Evolutionary conservation across 1,139 yeast genomes (phyloP).

Genomic region (Protomyces lactucae-debilis): DNA sequence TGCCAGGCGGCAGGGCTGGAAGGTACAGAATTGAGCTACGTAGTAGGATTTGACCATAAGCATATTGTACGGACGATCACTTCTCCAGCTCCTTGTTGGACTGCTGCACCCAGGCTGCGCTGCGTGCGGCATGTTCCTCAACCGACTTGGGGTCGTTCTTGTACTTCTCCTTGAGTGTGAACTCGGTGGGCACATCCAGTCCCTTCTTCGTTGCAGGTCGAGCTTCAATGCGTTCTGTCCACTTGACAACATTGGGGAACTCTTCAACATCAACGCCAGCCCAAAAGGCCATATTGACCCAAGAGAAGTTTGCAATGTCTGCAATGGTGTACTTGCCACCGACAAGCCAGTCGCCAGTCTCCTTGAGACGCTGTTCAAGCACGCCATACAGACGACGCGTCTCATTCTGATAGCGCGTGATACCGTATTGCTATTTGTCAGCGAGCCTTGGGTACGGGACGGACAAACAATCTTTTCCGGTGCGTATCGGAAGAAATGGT

Average conservation of each 20-base stretch:
- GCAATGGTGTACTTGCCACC: constrained; percentile 55
- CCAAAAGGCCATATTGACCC: constrained; percentile 35
- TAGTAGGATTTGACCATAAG: no score
- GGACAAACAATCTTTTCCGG: constrained; percentile 42
- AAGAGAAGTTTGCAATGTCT: constrained; percentile 48
- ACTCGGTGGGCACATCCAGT: constrained; percentile 16
- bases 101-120: constrained; percentile 16
- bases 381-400: constrained; percentile 53
- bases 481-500: constrained; percentile 47
- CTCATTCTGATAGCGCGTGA: constrained; percentile 50
- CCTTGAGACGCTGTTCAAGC: constrained; percentile 47
- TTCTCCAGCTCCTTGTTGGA: constrained; percentile 15
- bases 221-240: constrained; percentile 17
- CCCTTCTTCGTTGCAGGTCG: constrained; percentile 23
- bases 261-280: constrained; percentile 22
- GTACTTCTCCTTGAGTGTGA: constrained; percentile 20
- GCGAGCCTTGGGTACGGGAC: not conserved
- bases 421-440: constrained; percentile 44
- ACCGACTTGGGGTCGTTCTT: constrained; percentile 8
- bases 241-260: constrained; percentile 6
- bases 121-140: constrained; percentile 14
- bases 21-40: no score
- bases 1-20: no score
- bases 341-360: constrained; percentile 49
- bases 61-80: not conserved